Percentiles rank a stretch among this genome's conserved stretches.
Conservation (phyloP, 192 early-diverging fungal genomes). For the Linnemannia zychae region DNA sequence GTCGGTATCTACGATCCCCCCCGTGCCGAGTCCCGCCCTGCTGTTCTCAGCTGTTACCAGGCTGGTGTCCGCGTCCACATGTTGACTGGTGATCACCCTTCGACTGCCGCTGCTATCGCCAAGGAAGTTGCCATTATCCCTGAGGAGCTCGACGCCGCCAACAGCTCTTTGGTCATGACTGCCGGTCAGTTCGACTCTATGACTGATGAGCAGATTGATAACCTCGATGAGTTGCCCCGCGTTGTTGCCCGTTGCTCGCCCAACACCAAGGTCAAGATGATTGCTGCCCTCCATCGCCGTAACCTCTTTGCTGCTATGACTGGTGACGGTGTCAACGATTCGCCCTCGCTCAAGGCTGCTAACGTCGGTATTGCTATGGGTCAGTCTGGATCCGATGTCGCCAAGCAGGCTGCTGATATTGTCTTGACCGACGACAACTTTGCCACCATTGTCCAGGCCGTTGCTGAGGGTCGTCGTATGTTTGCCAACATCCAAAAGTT, state of each 20-base stretch:
- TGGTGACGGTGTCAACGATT: slow-evolving; percentile 85
- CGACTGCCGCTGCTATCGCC: slow-evolving; percentile 93
- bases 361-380: slow-evolving; percentile 93
- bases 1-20: slow-evolving; percentile 97
- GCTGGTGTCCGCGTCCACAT: slow-evolving; percentile 96
- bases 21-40: slow-evolving; percentile 73
- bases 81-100: slow-evolving; percentile 94
- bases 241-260: slow-evolving; percentile 98
- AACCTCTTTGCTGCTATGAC: slow-evolving; percentile 86
- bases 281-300: slow-evolving; percentile 88
- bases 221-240: slow-evolving; percentile 82
- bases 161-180: slow-evolving; percentile 79
- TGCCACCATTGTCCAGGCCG: slow-evolving; percentile 85
- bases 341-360: slow-evolving; percentile 79
- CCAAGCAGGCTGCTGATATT: slow-evolving; percentile 94
- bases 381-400: slow-evolving; percentile 91
- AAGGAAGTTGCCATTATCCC: slow-evolving; percentile 66
- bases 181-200: slow-evolving; percentile 89
- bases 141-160: slow-evolving; percentile 63
- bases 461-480: slow-evolving; percentile 85
- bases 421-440: slow-evolving; percentile 88
- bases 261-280: slow-evolving; percentile 98
- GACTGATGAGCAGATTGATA: slow-evolving; percentile 84
- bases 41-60: slow-evolving; percentile 80
- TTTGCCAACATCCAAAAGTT: slow-evolving; percentile 86